Conservation (phyloP, 2,329 filamentous ascomycete species). For the Cladosporium sp. region DNA sequence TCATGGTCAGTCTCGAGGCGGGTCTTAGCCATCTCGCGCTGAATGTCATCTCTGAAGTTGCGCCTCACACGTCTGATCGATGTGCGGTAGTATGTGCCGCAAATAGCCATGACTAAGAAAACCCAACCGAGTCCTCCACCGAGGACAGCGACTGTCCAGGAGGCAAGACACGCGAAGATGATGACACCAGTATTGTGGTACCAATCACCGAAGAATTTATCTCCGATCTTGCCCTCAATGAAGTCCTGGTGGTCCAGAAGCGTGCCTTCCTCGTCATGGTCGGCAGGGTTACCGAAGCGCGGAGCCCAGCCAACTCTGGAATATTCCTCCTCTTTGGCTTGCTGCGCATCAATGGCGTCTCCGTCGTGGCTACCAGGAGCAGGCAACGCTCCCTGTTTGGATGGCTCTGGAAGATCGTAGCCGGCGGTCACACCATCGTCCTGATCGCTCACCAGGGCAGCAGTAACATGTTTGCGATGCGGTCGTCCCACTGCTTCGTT, state of each 20-base stretch:
- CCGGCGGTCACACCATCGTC: conserved; percentile 65
- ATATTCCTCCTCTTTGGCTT: conserved; percentile 30
- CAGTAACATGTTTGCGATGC: conserved; percentile 55
- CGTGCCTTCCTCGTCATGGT: conserved; percentile 53
- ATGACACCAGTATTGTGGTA: conserved; percentile 97
- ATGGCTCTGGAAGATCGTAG: conserved; percentile 74
- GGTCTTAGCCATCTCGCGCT: conserved; percentile 80
- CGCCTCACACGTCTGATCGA: conserved; percentile 88
- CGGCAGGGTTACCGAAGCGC: conserved; percentile 68
- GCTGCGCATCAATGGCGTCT: conserved; percentile 1
- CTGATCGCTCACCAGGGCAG: conserved; percentile 73
- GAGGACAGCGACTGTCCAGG: conserved; percentile 84
- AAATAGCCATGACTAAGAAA: conserved; percentile 85
- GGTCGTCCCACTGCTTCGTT: conserved; percentile 22
- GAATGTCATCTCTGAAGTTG: conserved; percentile 93
- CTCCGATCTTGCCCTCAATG: conserved; percentile 76
- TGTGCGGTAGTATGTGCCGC: conserved; percentile 93
- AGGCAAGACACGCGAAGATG: conserved; percentile 82
- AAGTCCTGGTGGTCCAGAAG: conserved; percentile 84
- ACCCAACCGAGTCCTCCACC: conserved; percentile 93
- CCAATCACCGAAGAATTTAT: conserved; percentile 95
- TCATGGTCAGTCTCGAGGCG: conserved; percentile 86
- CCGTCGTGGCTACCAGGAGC: conserved; percentile 49
- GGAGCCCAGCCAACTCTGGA: conserved; percentile 79
- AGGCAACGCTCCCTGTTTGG: conserved; percentile 63